Base-by-base conservation (phyloP, 345 rosid species). In the Eucalyptus paniculata region DNA sequence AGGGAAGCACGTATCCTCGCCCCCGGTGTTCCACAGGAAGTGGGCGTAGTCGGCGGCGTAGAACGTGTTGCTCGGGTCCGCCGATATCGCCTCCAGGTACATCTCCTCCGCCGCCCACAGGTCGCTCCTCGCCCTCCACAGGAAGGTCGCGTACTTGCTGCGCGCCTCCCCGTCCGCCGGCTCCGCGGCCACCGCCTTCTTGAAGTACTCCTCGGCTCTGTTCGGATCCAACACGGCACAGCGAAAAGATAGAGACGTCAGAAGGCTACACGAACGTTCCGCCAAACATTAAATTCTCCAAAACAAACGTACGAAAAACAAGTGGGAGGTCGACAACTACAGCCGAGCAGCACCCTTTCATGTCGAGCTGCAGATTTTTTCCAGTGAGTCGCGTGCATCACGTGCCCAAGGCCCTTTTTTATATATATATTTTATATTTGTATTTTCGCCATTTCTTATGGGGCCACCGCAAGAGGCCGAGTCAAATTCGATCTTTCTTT, bases 51-150 rank as follows among this genome's bases (percentile, higher is more conserved):
- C 93, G 42, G 97, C 97, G 2, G 99, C 96, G 77, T 97, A 90
- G 80, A 87, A 91, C 24, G 99, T 91, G 94, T 96, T 97, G 62
- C 91, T 88, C 0, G 99, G 99, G 67, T 97, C 99, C 1, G 93
- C 97, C 67, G 96, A 91, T 50, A 96, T 98, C 81, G 99, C 99
- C 92, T 94, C 97, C 91, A 96, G 89, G 93, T 93, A 98, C 17
- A 95, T 95, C 91, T 98, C 99, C 90, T 97, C 99, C 0, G 99
- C 99, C n/a, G 97, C 99, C 98, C 98, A 97, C 42, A 96, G 93
- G 86, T 98, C 98, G 37, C 94, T 94, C 90, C 92, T 93, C 81
- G 86, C 98, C 90, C 88, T 94, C 99, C 99, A 98, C 45, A 98
- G 90, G 94, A 98, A 98, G 88, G 86, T 92, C 12, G 99, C 99